Evolutionary conservation across 2,329 filamentous ascomycete genomes (phyloP), one percentile per base, ranked within the genome.

Genomic region (Xylariaceae sp.): DNA sequence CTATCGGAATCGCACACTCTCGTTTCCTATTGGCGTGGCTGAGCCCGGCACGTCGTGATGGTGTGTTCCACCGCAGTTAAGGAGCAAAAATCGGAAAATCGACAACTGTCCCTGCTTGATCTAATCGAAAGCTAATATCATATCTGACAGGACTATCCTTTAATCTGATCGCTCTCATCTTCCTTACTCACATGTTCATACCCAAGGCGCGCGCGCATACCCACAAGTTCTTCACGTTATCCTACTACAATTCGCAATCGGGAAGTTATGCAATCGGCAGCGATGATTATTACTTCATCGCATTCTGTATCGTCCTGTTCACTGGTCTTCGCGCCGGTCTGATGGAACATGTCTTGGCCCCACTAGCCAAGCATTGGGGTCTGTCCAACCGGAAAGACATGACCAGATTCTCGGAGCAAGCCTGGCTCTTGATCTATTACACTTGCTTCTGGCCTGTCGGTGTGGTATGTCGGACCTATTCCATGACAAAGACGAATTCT

Each of bases 401-500:
- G 54, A 83, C 89, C 45, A 83, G 94, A 53, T 96, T 97, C 73
- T 90, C 90, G 56, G 94, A 99, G 74, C 94, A 99, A 74, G 90
- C 87, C 43, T 97, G 93, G 90, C 78, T 96, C 66, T 74, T 95
- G 51, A 71, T 94, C 42, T 97, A 97, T 74, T 93, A 93, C 70
- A 75, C 75, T 42, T 75, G 86, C 50, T 93, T 92, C 68, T 97
- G 90, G 88, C 79, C 84, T 12, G 75, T 93, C 55, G 94, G 94
- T 61, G 80, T 95, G 78, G 89, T 96, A 78, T 63, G 86, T 57
- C 38, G 6, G 42, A 47, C 18, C 31, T 7, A 22, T n/a, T 33
- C 46, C n/a, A 33, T 36, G 31, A 6, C 10, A 10, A 19, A 16
- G 12, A 43, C 22, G 18, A 3, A 11, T 2, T 10, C 14, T 12